phyloP scores from a whole-genome alignment of 495 filamentous ascomycete genomes.

The Penicillium manginii region DNA sequence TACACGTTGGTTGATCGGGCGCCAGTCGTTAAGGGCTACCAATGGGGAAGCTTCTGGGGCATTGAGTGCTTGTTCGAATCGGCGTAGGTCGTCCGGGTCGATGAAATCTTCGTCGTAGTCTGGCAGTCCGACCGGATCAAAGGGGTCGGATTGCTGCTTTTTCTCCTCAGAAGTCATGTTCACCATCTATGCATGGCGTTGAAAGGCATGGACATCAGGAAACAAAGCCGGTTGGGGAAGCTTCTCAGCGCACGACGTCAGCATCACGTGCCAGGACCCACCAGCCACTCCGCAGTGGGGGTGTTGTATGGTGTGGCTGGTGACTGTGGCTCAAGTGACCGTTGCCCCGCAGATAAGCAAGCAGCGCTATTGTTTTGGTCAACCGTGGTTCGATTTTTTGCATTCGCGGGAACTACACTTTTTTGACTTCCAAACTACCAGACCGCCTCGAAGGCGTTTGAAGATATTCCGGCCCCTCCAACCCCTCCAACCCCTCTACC shows the following conservation, averaged over 20 bases:
- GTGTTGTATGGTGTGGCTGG: not conserved
- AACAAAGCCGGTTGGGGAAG: slow-evolving; percentile 26
- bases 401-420: not conserved
- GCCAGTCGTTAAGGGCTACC: slow-evolving; percentile 83
- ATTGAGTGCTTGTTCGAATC: slow-evolving; percentile 55
- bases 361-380: not conserved
- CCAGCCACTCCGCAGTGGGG: slow-evolving; percentile 13
- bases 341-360: slow-evolving; percentile 2
- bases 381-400: not conserved
- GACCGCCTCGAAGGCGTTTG: slow-evolving; percentile 1
- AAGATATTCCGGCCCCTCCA: not conserved
- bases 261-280: slow-evolving; percentile 25
- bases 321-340: not conserved
- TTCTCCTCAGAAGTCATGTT: slow-evolving; percentile 43
- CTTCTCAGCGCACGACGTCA: slow-evolving; percentile 24
- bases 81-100: slow-evolving; percentile 51
- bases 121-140: slow-evolving; percentile 55
- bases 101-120: slow-evolving; percentile 71
- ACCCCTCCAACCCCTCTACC: not conserved
- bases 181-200: slow-evolving; percentile 32
- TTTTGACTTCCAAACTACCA: not conserved
- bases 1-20: slow-evolving; percentile 71
- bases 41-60: slow-evolving; percentile 55
- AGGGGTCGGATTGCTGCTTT: slow-evolving; percentile 28
- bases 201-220: not conserved